Base-by-base conservation (phyloP, 2,329 filamentous ascomycete species). In the Botrytis porri region DNA sequence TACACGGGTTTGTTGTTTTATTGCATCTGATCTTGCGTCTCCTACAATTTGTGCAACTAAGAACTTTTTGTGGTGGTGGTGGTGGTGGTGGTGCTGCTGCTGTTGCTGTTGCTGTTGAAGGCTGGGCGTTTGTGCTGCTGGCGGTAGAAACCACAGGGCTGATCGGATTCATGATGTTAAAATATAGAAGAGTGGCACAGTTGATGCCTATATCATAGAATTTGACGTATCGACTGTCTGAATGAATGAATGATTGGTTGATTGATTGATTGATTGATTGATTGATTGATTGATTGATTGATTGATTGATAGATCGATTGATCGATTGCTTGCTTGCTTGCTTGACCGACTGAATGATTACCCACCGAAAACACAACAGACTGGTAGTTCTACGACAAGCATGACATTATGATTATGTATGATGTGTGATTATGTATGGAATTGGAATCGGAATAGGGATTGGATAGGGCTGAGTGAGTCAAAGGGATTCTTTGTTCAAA, bases 21-120 rank as follows among this genome's bases (percentile, higher is more conserved):
- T 73, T 73, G 39, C 73, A 74, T 48, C 67, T 73, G 32, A 74
- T 73, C 59, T 74, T 74, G 25, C 70, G 70, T 29, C 69, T 43
- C 37, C 73, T 54, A 48, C 73, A 74, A 32, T 69, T 74, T 25
- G 65, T 74, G 48, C 73, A 74, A 57, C 73, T 74, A 25, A 73
- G 60, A 32, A 65, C 20, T 35, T 73, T 73, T n/a, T 32, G 39
- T 32, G 59, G 20, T 48, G 35, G 22, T 61, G 48, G 22, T 51
- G 22, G 22, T 48, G 45, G 0, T 12, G 45, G 1, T 51, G 48
- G 1, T 14, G 22, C 9, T 60, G 57, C 12, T 45, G 14, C 29
- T 70, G 62, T 7, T 29, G 59, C 25, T 51, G 51, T 0, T 2
- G 51, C 3, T 62, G 10, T 16, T 65, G 63, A 25, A n/a, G 48